A percentile compares a stretch with the other conserved stretches of the same genome.
Evolutionary conservation across 208 protist genomes (phyloP).

Genomic region (Lotmaria passim): DNA sequence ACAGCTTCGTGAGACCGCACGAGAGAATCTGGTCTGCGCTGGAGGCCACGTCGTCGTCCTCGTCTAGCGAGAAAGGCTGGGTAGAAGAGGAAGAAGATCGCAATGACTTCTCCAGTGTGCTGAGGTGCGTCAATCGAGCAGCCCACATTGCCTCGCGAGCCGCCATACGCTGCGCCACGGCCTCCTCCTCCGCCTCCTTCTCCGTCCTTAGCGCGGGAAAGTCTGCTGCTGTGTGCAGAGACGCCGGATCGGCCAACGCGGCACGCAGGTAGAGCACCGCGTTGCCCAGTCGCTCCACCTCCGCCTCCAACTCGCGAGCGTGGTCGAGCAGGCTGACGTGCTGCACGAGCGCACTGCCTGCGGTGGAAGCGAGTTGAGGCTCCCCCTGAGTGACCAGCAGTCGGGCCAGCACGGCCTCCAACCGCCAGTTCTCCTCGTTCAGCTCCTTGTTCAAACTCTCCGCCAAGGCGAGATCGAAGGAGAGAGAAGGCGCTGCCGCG

Average conservation of each 20-base stretch:
- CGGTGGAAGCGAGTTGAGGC: not conserved
- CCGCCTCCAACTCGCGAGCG: conserved; percentile 32
- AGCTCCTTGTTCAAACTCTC: conserved; percentile 36
- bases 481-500: conserved; percentile 7
- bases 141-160: not conserved
- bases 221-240: too few species aligned
- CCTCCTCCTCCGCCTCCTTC: too few species aligned
- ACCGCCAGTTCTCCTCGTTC: conserved; percentile 31
- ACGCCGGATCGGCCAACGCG: conserved; percentile 25
- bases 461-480: conserved; percentile 29
- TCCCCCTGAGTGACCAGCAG: conserved; percentile 17
- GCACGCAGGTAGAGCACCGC: conserved; percentile 49
- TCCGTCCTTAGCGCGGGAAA: too few species aligned
- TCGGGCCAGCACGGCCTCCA: conserved; percentile 34
- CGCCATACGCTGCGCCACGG: not conserved
- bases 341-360: conserved; percentile 38
- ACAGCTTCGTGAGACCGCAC: conserved; percentile 22
- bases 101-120: conserved; percentile 6
- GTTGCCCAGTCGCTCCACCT: conserved; percentile 42
- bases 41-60: not conserved
- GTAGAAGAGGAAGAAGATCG: not conserved
- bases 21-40: conserved; percentile 20
- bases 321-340: conserved; percentile 15
- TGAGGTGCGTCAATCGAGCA: conserved; percentile 5
- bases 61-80: not conserved